Base-by-base conservation (phyloP, 345 rosid species). In the Murraya koenigii region DNA sequence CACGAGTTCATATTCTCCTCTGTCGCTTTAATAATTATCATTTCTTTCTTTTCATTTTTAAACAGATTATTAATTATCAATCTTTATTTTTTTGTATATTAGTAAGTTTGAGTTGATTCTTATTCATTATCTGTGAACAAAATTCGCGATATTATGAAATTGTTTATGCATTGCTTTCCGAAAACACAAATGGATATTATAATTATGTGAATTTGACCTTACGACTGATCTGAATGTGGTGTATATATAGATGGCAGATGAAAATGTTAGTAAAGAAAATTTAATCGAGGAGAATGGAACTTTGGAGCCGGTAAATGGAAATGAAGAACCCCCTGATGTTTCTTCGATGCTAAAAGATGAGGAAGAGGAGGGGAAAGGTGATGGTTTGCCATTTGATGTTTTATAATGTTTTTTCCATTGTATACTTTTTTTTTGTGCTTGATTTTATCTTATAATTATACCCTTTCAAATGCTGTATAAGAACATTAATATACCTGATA, bases 341-440 rank as follows among this genome's bases (percentile, higher is more conserved):
- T 73, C 82, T 58, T 69, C 77, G 20, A 76, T 72, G 30, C 82
- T 75, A 60, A 79, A 82, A 49, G 89, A 86, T 3, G 74, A 44
- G 30, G 93, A 80, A 49, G 92, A 89, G 5, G 91, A 81, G 55
- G 87, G 54, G 55, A 82, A 90, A 89, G 92, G 97, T 88, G 67
- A 81, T 47, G 25, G 30, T 39, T 41, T 30, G 9, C 32, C 44
- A 17, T 54, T 15, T 7, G 26, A 41, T 22, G 22, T 5, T 70
- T 60, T 65, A 1, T 65, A 8, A 8, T 4, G 15, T 20, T 59
- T 28, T 68, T 59, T 38, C 7, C 10, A 15, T 71, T 26, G 35
- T 35, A 6, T 52, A 72, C 69, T 79, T 61, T 4, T 5, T n/a
- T 22, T 35, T 35, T n/a, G 15, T 55, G 65, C 38, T 54, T 30